Evolutionary conservation across 108 stramenopile genomes (phyloP).

Genomic region (Fragilariopsis cylindrus): DNA sequence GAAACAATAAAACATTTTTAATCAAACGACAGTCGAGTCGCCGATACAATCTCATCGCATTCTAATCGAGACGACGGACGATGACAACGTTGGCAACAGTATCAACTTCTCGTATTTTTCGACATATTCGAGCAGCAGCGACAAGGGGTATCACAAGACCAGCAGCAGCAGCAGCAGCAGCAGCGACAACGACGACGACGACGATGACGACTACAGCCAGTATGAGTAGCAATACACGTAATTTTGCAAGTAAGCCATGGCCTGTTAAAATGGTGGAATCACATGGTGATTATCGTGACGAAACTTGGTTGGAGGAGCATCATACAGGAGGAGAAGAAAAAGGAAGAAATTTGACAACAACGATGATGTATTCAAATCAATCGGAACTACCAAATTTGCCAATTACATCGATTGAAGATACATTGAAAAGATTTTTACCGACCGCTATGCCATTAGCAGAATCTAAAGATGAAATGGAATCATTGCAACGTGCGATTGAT

Average conservation of each 20-base stretch:
- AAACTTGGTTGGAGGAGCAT: conserved; percentile 55
- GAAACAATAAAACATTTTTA: too few relatives aligned
- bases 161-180: too few relatives aligned
- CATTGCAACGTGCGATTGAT: conserved; percentile 53
- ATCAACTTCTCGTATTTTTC: too few relatives aligned
- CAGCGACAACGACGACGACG: too few relatives aligned
- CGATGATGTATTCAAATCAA: conserved; percentile 69
- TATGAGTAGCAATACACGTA: not conserved
- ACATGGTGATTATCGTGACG: conserved; percentile 73
- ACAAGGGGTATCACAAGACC: too few relatives aligned
- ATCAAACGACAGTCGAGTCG: too few relatives aligned
- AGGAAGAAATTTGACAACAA: conserved; percentile 38
- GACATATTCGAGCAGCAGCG: too few relatives aligned
- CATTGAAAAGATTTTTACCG: conserved; percentile 61
- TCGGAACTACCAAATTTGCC: conserved; percentile 65
- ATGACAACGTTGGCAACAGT: too few relatives aligned
- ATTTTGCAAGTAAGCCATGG: conserved; percentile 45
- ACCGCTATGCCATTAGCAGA: conserved; percentile 71
- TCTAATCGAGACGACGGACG: too few relatives aligned
- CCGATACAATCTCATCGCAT: too few relatives aligned
- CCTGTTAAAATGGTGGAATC: conserved; percentile 57
- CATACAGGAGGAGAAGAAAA: conserved; percentile 20
- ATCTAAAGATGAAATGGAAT: conserved; percentile 49
- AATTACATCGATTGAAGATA: conserved; percentile 67
- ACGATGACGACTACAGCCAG: not conserved